A percentile compares a stretch with the other conserved stretches of the same genome.
Conservation (phyloP, 495 filamentous ascomycete species). For the Astrothelium macrocarpum region DNA sequence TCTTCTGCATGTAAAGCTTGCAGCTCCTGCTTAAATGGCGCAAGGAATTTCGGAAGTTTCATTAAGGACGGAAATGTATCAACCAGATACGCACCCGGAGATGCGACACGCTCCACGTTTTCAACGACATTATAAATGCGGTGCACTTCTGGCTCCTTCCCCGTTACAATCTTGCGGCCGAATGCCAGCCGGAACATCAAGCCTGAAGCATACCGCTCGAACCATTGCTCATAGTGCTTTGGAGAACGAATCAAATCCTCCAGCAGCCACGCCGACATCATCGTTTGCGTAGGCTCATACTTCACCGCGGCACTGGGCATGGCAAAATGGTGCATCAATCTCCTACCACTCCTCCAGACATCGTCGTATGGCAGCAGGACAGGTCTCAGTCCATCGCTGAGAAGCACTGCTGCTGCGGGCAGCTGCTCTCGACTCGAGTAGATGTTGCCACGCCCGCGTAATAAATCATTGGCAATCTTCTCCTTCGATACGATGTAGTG, state of each 20-base stretch:
- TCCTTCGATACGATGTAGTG: constrained; percentile 32
- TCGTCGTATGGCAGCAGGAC: constrained; percentile 17
- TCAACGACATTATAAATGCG: constrained; percentile 23
- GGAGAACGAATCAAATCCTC: constrained; percentile 24
- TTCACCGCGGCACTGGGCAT: constrained; percentile 23
- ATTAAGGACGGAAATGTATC: constrained; percentile 30
- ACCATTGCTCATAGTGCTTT: constrained; percentile 26
- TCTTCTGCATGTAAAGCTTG: constrained; percentile 26
- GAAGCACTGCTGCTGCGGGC: constrained; percentile 18
- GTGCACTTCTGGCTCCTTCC: constrained; percentile 23
- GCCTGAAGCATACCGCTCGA: constrained; percentile 30
- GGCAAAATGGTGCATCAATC: constrained; percentile 25
- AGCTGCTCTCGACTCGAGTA: constrained; percentile 26
- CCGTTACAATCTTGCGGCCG: constrained; percentile 24
- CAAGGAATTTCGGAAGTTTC: constrained; percentile 26
- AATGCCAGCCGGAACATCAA: constrained; percentile 32
- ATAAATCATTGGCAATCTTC: constrained; percentile 34
- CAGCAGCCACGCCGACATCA: constrained; percentile 39
- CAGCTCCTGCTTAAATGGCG: constrained; percentile 30
- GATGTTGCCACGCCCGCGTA: constrained; percentile 30
- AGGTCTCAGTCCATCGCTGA: constrained; percentile 11
- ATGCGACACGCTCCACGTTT: constrained; percentile 28
- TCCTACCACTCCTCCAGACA: constrained; percentile 19
- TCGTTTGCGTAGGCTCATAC: constrained; percentile 23
- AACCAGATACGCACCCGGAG: constrained; percentile 28